phyloP scores from a whole-genome alignment of 140 eudicot species.

The Anethum foeniculum region DNA sequence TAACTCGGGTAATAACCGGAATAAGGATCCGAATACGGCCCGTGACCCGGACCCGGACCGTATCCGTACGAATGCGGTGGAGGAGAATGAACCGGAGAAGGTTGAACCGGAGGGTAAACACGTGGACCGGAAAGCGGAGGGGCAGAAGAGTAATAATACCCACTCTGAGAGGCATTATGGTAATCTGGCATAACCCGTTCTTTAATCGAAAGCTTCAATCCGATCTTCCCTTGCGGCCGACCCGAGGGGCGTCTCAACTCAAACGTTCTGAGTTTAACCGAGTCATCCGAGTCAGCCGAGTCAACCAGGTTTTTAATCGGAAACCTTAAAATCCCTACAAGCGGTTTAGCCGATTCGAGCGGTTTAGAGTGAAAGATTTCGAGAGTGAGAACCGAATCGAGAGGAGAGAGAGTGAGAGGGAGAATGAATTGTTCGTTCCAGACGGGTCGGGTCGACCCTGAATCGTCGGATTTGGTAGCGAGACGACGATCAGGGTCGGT shows the following conservation, averaged over 20 bases:
- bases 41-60: conserved; percentile 32
- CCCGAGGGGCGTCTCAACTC: conserved; percentile 85
- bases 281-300: conserved; percentile 29
- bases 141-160: conserved; percentile 60
- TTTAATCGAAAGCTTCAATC: conserved; percentile 43
- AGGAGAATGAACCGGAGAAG: conserved; percentile 22
- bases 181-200: conserved; percentile 58
- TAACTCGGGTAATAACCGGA: conserved; percentile 51
- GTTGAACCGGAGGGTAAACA: conserved; percentile 26
- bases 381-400: conserved; percentile 43
- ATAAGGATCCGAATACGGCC: conserved; percentile 50
- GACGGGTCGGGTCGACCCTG: conserved; percentile 62
- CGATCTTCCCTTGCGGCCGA: conserved; percentile 74
- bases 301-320: conserved; percentile 49
- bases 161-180: conserved; percentile 51
- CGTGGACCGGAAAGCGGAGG: conserved; percentile 40
- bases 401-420: conserved; percentile 38
- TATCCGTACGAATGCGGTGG: conserved; percentile 7
- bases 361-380: conserved; percentile 82
- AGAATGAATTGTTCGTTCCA: conserved; percentile 72
- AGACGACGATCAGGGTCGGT: conserved; percentile 75
- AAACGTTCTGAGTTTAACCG: conserved; percentile 27
- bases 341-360: conserved; percentile 62
- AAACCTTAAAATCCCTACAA: conserved; percentile 56
- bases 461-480: conserved; percentile 74